phyloP scores from a whole-genome alignment of 768 basidiomycete genomes.

The Leccinum variicolor region DNA sequence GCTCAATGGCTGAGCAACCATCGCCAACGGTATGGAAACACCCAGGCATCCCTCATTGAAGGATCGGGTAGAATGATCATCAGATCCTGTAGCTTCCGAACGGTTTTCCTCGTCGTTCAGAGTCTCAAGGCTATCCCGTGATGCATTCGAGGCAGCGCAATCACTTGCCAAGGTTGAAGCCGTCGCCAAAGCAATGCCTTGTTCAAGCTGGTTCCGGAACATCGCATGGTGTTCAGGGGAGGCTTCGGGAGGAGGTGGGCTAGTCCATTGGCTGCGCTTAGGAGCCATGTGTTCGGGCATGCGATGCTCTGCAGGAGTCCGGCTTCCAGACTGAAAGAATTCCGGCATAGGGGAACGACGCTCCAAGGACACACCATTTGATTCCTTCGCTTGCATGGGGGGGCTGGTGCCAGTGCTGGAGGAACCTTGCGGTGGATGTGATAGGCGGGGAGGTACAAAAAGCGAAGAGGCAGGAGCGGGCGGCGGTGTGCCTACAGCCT shows the following conservation, averaged over 20 bases:
- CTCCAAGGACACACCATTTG: constrained; percentile 42
- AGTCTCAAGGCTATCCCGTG: constrained; percentile 57
- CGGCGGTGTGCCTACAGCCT: constrained; percentile 47
- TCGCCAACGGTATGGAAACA: constrained; percentile 12
- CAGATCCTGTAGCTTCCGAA: constrained; percentile 59
- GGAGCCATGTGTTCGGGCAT: constrained; percentile 78
- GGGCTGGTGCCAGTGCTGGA: constrained; percentile 66
- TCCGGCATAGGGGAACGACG: constrained; percentile 50
- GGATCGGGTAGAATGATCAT: constrained; percentile 68
- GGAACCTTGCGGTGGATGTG: constrained; percentile 63
- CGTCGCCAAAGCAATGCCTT: constrained; percentile 66
- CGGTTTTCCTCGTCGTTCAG: constrained; percentile 63
- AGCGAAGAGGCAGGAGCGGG: constrained; percentile 38
- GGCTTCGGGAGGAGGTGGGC: constrained; percentile 78
- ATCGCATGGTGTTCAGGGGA: constrained; percentile 59
- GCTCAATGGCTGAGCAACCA: constrained; percentile 6
- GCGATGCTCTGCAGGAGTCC: constrained; percentile 29
- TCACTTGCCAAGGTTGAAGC: constrained; percentile 59
- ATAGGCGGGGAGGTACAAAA: constrained; percentile 44
- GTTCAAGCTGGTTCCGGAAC: constrained; percentile 67
- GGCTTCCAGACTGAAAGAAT: constrained; percentile 43
- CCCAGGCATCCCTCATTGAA: constrained; percentile 49
- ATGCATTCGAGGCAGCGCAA: constrained; percentile 46
- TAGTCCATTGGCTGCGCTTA: constrained; percentile 78
- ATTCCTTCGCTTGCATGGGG: constrained; percentile 52